Base-by-base conservation (phyloP, 1,284 basidiomycete species). In the Stygiomarasmius scandens region DNA sequence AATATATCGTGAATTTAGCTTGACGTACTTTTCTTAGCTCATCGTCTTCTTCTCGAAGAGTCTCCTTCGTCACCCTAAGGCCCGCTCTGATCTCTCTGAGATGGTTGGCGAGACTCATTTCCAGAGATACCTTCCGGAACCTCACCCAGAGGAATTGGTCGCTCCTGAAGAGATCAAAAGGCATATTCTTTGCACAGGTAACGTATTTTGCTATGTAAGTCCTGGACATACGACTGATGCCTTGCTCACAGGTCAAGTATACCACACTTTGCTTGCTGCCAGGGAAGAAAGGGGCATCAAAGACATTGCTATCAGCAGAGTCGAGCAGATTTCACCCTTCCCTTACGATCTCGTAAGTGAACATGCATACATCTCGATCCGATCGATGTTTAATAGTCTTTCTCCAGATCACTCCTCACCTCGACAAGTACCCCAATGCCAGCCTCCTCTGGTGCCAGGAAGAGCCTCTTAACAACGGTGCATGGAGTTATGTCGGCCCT, bases 1-100 rank as follows among this genome's bases (percentile, higher is more conserved):
- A 6, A 16, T 54, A 45, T 20, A n/a, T 54, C 10, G n/a, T 55
- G 24, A 8, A 53, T 58, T 52, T 32, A 54, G 47, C 41, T 34
- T 47, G 41, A 29, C 2, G 6, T 52, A 23, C 58, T 0, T 58
- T 32, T 12, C 29, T 32, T 32, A 92, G 85, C 84, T 97, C 62
- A 88, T 99, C 68, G 60, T 93, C 67, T 97, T 98, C 87, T 98
- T 98, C 87, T 96, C 95, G 49, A 99, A 99, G 81, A 89, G 85
- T 60, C 84, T 99, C 44, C 82, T 99, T 54, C 95, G 96, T 66
- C 96, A 98, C 75, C 95, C 96, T 11, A 84, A 84, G 58, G 96
- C 95, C 36, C 89, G 93, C 61, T 98, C 96, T 0, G 81, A 85
- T 20, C 77, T 99, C 9, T 84, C 85, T 11, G 96, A 98, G 71